phyloP scores from a whole-genome alignment of 1,139 yeast genomes.

The Saccharomyces pastorianus region DNA sequence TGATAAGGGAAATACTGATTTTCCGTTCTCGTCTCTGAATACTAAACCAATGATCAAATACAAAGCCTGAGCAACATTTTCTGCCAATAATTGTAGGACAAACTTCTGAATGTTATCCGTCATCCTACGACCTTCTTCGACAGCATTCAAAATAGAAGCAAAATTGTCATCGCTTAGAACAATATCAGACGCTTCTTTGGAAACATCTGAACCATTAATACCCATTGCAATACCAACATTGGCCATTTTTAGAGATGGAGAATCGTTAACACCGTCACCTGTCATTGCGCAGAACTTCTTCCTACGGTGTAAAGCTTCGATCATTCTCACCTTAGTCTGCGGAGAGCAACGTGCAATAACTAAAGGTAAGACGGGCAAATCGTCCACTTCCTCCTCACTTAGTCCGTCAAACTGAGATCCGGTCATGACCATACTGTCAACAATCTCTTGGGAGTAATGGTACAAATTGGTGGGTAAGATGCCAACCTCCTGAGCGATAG shows the following conservation, averaged over 20 bases:
- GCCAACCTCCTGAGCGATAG: slow-evolving; percentile 89
- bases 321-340: slow-evolving; percentile 88
- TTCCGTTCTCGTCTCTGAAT: slow-evolving; percentile 75
- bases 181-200: slow-evolving; percentile 98
- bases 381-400: slow-evolving; percentile 59
- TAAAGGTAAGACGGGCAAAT: slow-evolving; percentile 69
- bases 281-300: slow-evolving; percentile 98
- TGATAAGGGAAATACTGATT: slow-evolving; percentile 64
- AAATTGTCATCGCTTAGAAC: slow-evolving; percentile 94
- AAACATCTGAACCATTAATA: slow-evolving; percentile 92
- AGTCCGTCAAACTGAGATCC: slow-evolving; percentile 76
- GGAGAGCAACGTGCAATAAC: slow-evolving; percentile 97
- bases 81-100: slow-evolving; percentile 86
- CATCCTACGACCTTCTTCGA: slow-evolving; percentile 95
- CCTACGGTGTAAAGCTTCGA: slow-evolving; percentile 81
- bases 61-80: slow-evolving; percentile 84
- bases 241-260: slow-evolving; percentile 95
- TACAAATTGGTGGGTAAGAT: slow-evolving; percentile 66
- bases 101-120: slow-evolving; percentile 91
- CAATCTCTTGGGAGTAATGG: slow-evolving; percentile 64
- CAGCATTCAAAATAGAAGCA: slow-evolving; percentile 84
- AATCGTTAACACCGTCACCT: slow-evolving; percentile 98
- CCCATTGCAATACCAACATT: slow-evolving; percentile 99
- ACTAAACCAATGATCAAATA: slow-evolving; percentile 65
- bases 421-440: slow-evolving; percentile 60